Percentiles rank a stretch among this genome's conserved stretches.
phyloP scores from a whole-genome alignment of 495 filamentous ascomycete genomes.

The Delitschia confertaspora region DNA sequence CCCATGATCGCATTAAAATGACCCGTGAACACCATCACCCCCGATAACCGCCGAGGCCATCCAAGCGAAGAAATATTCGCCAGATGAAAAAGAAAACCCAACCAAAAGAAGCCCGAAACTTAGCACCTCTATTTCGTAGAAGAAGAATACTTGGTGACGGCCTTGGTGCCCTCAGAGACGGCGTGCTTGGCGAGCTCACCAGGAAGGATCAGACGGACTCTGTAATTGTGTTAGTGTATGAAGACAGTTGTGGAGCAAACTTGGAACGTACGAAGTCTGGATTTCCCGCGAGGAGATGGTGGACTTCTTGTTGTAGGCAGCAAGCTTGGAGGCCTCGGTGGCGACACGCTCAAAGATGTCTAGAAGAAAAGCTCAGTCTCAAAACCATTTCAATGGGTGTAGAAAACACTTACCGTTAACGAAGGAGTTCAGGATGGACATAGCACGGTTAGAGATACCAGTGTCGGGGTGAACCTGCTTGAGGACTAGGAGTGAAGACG shows the following conservation, averaged over 20 bases:
- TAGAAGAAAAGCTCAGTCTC: slow-evolving; percentile 32
- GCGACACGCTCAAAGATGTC: slow-evolving; percentile 99
- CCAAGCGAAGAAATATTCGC: slow-evolving; percentile 19
- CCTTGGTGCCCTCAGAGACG: slow-evolving; percentile 99
- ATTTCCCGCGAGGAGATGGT: slow-evolving; percentile 99
- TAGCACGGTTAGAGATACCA: slow-evolving; percentile 99
- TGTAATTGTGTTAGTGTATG: slow-evolving; percentile 26
- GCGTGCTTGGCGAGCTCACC: slow-evolving; percentile 99
- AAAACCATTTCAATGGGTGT: background rate
- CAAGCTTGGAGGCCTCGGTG: slow-evolving; percentile 96
- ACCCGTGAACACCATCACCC: slow-evolving; percentile 31
- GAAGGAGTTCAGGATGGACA: slow-evolving; percentile 99
- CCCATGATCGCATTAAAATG: slow-evolving; percentile 40
- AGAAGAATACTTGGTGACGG: slow-evolving; percentile 99
- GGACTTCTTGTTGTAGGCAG: slow-evolving; percentile 99
- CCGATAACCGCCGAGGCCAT: slow-evolving; percentile 25
- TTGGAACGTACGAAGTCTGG: slow-evolving; percentile 72
- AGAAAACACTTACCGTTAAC: slow-evolving; percentile 74
- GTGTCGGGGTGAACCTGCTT: slow-evolving; percentile 99
- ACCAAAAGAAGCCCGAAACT: slow-evolving; percentile 14
- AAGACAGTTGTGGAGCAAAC: background rate
- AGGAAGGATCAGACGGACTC: slow-evolving; percentile 90
- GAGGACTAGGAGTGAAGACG: slow-evolving; percentile 58
- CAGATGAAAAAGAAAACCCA: slow-evolving; percentile 22
- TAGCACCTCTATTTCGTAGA: slow-evolving; percentile 78